phyloP scores from a whole-genome alignment of 768 basidiomycete species.

The Collybiopsis confluens region DNA sequence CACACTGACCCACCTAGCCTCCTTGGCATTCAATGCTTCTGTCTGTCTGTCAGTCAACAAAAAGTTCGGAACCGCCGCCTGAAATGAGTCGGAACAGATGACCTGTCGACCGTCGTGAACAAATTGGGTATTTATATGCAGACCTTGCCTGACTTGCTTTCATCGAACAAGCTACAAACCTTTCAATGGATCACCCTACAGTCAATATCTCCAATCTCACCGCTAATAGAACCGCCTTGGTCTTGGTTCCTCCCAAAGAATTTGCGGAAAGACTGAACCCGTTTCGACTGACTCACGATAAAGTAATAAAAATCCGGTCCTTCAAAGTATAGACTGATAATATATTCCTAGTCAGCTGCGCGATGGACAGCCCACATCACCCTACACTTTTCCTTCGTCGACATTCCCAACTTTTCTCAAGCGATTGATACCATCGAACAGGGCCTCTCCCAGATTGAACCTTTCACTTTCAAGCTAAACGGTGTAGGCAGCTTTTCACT shows the following conservation, averaged over 20 bases:
- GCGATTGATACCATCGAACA: slow-evolving; percentile 7
- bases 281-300: slow-evolving; percentile 16
- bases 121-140: too few species aligned
- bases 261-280: slow-evolving; percentile 11
- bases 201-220: neutral
- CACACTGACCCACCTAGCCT: too few species aligned
- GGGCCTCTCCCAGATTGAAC: slow-evolving; percentile 8
- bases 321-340: too few species aligned
- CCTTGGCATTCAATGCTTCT: too few species aligned
- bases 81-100: too few species aligned
- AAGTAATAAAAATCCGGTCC: too few species aligned
- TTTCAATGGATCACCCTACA: slow-evolving; percentile 1
- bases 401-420: slow-evolving; percentile 1
- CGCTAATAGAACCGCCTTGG: slow-evolving; percentile 11
- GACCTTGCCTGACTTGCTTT: too few species aligned
- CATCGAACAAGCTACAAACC: too few species aligned
- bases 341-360: neutral
- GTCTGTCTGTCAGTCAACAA: too few species aligned
- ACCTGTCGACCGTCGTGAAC: too few species aligned
- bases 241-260: slow-evolving; percentile 15
- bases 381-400: slow-evolving; percentile 14
- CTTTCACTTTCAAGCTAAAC: slow-evolving; percentile 14
- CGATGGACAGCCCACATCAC: slow-evolving; percentile 20
- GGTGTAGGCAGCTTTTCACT: slow-evolving; percentile 12
- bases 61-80: too few species aligned